Base-by-base conservation (phyloP, 192 early-diverging fungal species). In the Coemansia sp. region DNA sequence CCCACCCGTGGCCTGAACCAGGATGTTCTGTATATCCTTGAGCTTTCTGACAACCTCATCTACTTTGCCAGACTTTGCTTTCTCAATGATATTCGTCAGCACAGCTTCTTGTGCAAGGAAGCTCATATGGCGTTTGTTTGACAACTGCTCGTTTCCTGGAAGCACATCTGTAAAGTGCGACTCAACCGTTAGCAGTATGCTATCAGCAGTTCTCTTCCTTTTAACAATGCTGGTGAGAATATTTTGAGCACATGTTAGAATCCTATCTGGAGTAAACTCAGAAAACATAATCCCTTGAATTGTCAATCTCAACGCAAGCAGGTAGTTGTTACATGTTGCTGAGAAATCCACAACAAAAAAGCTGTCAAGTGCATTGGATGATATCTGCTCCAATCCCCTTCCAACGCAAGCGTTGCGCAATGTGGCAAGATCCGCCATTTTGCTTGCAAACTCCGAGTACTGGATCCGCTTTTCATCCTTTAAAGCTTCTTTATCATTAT, bases 71-170 rank as follows among this genome's bases (percentile, higher is more conserved):
- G 41, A 9, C 55, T 43, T 39, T 38, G 22, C 58, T 13, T 67
- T 38, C 76, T 60, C 42, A 37, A 88, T 42, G 10, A 90, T 25
- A 17, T 69, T 55, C 64, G 82, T 85, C 55, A 92, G 71, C 73
- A 92, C 87, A 1, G 60, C 54, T 58, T 90, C 88, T 57, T 94
- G 92, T 22, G 75, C 83, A 71, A 94, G 90, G 7, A 90, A 62
- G 37, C 87, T 88, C 49, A 90, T 86, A 22, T 84, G 84, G 63
- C 83, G 76, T 40, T 88, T 84, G 43, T 89, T 91, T 69, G 76
- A 83, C 11, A 64, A 61, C 40, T 77, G 73, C 41, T 77, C 62
- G 41, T 68, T 55, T n/a, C 19, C 17, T 65, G 54, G 3, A 81
- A 53, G 25, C 72, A 71, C 5, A 81, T 56, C 16, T 19, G 54